Evolutionary conservation across 2,329 filamentous ascomycete species (phyloP).

Genomic region (Colletotrichum coccodes): DNA sequence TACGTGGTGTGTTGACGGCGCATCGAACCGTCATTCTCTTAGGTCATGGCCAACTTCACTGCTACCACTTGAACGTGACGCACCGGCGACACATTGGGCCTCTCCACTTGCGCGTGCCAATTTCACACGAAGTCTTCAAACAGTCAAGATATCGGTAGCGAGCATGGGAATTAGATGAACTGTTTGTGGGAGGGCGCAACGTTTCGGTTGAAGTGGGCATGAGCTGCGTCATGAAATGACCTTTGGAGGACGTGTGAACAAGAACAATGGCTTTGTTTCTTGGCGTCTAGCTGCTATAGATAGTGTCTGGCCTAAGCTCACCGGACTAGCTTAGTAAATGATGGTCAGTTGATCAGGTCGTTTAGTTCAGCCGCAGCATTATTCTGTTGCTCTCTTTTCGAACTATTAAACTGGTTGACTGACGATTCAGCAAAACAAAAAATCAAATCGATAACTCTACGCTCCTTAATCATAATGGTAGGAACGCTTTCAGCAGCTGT

Average conservation of each 20-base stretch:
- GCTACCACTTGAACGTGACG: slow-evolving; percentile 20
- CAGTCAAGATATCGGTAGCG: no score
- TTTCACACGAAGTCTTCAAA: no score
- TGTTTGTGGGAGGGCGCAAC: neutral
- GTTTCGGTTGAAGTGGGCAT: slow-evolving; percentile 3
- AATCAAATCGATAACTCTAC: neutral
- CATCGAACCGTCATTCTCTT: neutral
- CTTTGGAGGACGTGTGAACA: slow-evolving; percentile 1
- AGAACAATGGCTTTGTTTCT: neutral
- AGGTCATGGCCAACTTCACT: neutral
- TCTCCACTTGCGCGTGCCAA: neutral
- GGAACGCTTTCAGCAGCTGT: neutral
- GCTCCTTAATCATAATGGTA: neutral
- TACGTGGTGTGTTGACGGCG: slow-evolving; percentile 4
- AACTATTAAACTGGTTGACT: slow-evolving; percentile 3
- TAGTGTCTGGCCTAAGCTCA: neutral
- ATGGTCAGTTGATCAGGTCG: slow-evolving; percentile 29
- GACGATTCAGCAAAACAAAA: neutral
- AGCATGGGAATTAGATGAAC: neutral
- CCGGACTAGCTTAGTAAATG: slow-evolving; percentile 20
- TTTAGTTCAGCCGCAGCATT: neutral
- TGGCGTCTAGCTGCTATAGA: neutral
- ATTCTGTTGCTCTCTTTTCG: neutral
- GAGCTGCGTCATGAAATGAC: no score
- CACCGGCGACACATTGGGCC: neutral